Evolutionary conservation across 352 stramenopile species (phyloP).

Genomic region (Pythium aristosporum): DNA sequence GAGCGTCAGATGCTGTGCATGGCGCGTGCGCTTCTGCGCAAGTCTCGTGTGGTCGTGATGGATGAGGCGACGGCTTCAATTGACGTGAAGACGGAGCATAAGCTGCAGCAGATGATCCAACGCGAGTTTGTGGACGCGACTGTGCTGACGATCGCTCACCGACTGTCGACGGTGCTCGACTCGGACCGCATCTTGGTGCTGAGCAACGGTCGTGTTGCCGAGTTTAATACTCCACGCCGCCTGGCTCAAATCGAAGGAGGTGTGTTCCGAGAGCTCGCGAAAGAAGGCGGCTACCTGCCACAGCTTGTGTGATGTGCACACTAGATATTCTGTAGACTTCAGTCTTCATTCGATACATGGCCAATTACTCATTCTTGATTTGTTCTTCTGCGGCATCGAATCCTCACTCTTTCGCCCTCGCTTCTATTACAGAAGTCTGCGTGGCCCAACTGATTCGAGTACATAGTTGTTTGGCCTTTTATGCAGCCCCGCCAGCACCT

Average conservation of each 20-base stretch:
- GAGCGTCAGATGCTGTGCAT: too few species aligned
- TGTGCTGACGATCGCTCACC: constrained; percentile 93
- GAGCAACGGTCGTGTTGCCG: constrained; percentile 77
- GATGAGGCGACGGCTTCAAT: constrained; percentile 92
- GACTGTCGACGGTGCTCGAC: constrained; percentile 91
- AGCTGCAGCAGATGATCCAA: constrained; percentile 74
- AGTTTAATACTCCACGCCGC: constrained; percentile 77
- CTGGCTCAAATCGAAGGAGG: constrained; percentile 18
- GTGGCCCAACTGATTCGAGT: too few species aligned
- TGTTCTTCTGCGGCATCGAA: too few species aligned
- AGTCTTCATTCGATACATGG: too few species aligned
- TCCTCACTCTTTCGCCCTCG: too few species aligned
- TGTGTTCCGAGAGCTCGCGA: constrained; percentile 28
- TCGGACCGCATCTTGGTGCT: constrained; percentile 90
- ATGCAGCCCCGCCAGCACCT: too few species aligned
- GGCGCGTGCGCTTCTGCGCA: too few species aligned
- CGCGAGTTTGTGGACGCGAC: constrained; percentile 88
- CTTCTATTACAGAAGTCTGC: too few species aligned
- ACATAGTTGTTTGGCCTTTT: too few species aligned
- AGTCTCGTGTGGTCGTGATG: constrained; percentile 49
- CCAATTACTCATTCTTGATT: too few species aligned
- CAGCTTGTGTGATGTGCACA: constrained; percentile 1
- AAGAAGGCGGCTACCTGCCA: constrained; percentile 30
- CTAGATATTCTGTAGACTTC: too few species aligned
- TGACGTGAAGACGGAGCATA: constrained; percentile 52